Evolutionary conservation across 2,329 filamentous ascomycete species (phyloP), one percentile per base, ranked within the genome.

Genomic region (Monilinia fructicola): DNA sequence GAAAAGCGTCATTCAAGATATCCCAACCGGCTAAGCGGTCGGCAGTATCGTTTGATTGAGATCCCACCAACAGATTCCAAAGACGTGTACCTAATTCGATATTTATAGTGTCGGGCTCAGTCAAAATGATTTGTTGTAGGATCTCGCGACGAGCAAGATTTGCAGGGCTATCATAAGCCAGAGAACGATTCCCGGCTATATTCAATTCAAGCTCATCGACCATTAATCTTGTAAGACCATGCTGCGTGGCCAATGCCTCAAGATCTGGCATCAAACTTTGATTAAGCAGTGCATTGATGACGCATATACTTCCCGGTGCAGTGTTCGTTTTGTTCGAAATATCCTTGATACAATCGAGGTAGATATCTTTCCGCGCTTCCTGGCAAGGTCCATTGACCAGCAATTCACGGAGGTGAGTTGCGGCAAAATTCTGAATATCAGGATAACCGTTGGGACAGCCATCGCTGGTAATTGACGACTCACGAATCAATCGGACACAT

Each of bases 31-130:
- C 79, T 67, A 85, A 83, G 65, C 90, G 83, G 68, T 91, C 87
- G 11, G 84, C 82, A 4, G 82, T 78, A 31, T 84, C 85, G 4
- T 87, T 78, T 4, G 87, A 86, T 50, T 82, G 78, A 5, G 83
- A 80, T 16, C 92, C 90, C 58, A 96, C 86, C 35, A 95, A 81
- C 50, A 89, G 80, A 66, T 89, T 81, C 91, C 92, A 96, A 1
- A 96, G 81, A 16, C 80, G 81, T 53, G 81, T 79, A 21, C 89
- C 87, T 4, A 91, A 80, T 1, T 89, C 84, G 3, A 81, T 74
- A 0, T 85, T 83, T 56, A 96, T 84, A 0, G 85, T 84, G 11
- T 82, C 79, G 1, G 89, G 83, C n/a, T 86, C 84, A 62, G 86
- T 79, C 44, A 80, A 78, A 44, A 94, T 84, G 48, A 93, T 81